Evolutionary conservation across 805 yeast genomes (phyloP).

Genomic region (Saccharomycopsis javanensis): DNA sequence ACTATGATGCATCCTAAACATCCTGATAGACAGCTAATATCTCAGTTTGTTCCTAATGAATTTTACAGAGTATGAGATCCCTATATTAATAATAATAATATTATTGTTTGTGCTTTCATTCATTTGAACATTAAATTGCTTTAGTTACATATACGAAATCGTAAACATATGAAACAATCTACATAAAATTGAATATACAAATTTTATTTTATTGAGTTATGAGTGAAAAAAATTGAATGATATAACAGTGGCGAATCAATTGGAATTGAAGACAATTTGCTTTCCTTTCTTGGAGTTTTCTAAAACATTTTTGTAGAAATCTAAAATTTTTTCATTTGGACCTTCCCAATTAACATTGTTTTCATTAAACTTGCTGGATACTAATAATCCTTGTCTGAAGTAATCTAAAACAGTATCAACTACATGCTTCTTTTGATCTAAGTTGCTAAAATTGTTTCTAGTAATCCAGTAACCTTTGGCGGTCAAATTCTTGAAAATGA

Average conservation of each 20-base stretch:
- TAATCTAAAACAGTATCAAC: slow-evolving; percentile 45
- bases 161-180: no score
- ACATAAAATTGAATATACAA: no score
- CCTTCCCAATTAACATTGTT: slow-evolving; percentile 25
- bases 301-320: slow-evolving; percentile 29
- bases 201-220: no score
- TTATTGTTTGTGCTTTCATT: no score
- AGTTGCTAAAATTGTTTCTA: slow-evolving; percentile 47
- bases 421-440: slow-evolving; percentile 48
- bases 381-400: slow-evolving; percentile 49
- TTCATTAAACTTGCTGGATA: slow-evolving; percentile 33
- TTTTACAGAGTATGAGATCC: slow-evolving; percentile 4
- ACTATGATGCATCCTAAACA: slow-evolving; percentile 57
- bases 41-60: slow-evolving; percentile 22
- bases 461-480: slow-evolving; percentile 94
- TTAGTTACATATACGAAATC: no score
- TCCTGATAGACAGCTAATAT: slow-evolving; percentile 51
- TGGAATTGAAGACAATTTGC: slow-evolving; percentile 30
- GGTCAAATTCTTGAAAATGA: slow-evolving; percentile 80
- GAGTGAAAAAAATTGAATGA: no score
- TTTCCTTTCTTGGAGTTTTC: slow-evolving; percentile 34
- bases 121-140: no score
- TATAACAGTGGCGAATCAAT: no score
- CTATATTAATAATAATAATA: no score
- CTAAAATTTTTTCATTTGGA: slow-evolving; percentile 30